phyloP scores from a whole-genome alignment of 2,329 filamentous ascomycete genomes.

The Elsinoe batatas region DNA sequence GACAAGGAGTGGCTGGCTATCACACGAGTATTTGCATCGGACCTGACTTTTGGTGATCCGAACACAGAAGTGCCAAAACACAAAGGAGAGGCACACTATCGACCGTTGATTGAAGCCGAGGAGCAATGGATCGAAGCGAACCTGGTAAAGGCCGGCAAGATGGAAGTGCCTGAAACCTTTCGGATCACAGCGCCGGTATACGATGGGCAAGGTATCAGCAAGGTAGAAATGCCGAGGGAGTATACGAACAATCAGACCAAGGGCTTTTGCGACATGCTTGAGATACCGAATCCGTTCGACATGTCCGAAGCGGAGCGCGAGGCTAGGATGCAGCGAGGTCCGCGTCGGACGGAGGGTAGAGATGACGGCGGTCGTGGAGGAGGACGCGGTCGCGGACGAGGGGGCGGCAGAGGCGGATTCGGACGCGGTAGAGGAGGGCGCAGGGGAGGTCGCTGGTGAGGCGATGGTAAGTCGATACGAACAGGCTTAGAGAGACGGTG shows the following conservation, averaged over 20 bases:
- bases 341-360: constrained; percentile 27
- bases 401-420: constrained; percentile 19
- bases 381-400: constrained; percentile 19
- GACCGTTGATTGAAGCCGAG: constrained; percentile 56
- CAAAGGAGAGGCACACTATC: constrained; percentile 59
- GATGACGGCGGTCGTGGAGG: constrained; percentile 18
- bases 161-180: constrained; percentile 72
- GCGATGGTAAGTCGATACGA: background rate
- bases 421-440: constrained; percentile 16
- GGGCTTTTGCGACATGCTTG: constrained; percentile 69
- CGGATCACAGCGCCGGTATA: constrained; percentile 63
- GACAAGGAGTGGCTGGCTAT: constrained; percentile 96
- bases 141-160: constrained; percentile 50
- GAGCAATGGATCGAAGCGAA: constrained; percentile 73
- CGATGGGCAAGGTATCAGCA: constrained; percentile 47
- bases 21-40: constrained; percentile 63
- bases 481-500: background rate
- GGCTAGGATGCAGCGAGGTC: constrained; percentile 49
- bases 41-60: constrained; percentile 53
- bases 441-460: constrained; percentile 18
- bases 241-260: constrained; percentile 80
- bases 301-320: constrained; percentile 61
- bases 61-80: constrained; percentile 46
- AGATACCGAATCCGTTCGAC: constrained; percentile 66
- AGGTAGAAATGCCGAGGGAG: constrained; percentile 59